phyloP scores from a whole-genome alignment of 345 rosid species.

The Noccaea caerulescens region DNA sequence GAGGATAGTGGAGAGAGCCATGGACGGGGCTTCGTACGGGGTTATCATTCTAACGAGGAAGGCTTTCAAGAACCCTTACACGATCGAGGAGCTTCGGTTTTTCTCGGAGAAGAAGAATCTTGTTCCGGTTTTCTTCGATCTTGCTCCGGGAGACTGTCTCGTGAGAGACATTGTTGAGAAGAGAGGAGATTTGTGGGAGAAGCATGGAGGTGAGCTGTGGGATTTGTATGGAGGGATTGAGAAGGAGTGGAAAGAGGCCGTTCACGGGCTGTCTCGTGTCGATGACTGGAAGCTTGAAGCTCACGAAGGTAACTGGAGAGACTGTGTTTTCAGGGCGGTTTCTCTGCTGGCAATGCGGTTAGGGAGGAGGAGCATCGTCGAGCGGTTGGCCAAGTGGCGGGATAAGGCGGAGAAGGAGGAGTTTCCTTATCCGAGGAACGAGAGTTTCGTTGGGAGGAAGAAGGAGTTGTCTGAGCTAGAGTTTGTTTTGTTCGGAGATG shows the following conservation, averaged over 20 bases:
- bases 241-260: slow-evolving; percentile 94
- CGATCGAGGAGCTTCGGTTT: slow-evolving; percentile 84
- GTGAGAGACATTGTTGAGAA: slow-evolving; percentile 94
- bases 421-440: slow-evolving; percentile 84
- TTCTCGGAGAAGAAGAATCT: slow-evolving; percentile 86
- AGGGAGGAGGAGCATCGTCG: slow-evolving; percentile 92
- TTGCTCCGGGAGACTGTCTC: slow-evolving; percentile 80
- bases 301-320: slow-evolving; percentile 91
- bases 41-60: slow-evolving; percentile 78
- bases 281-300: slow-evolving; percentile 96
- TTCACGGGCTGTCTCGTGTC: slow-evolving; percentile 64
- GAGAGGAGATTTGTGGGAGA: slow-evolving; percentile 95
- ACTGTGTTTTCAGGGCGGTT: slow-evolving; percentile 75
- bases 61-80: slow-evolving; percentile 75
- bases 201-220: slow-evolving; percentile 90
- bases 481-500: slow-evolving; percentile 85
- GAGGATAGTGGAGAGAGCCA: slow-evolving; percentile 71
- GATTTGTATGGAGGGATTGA: slow-evolving; percentile 80
- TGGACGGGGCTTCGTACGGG: slow-evolving; percentile 88
- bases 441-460: slow-evolving; percentile 82
- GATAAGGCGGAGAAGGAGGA: slow-evolving; percentile 84
- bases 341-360: slow-evolving; percentile 71
- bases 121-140: slow-evolving; percentile 86
- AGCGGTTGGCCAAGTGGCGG: slow-evolving; percentile 78
- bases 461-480: slow-evolving; percentile 88